Evolutionary conservation across 192 early-diverging fungal genomes (phyloP), one percentile per base, ranked within the genome.

Genomic region (Mortierella alpina): DNA sequence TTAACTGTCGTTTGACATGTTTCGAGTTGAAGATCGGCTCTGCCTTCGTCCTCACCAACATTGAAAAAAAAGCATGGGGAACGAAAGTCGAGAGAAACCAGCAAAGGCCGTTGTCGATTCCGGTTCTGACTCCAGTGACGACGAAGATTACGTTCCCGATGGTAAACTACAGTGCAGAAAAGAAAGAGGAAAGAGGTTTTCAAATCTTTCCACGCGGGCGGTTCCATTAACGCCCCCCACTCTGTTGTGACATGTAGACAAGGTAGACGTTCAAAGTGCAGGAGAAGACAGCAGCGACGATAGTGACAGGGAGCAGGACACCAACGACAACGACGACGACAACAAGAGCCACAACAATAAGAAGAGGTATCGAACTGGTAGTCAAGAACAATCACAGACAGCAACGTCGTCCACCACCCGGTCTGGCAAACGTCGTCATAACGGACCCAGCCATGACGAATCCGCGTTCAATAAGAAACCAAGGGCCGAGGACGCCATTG

Each of bases 141-240:
- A 80, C 39, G 77, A 80, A 23, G 77, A 80, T 53, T 80, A 80
- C 22, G 65, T 72, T 12, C 77, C 77, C 55, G 70, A 80, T 80
- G 69, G 77, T 66, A 72, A 64, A 58, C 46, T 17, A 44, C 22
- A 17, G 31, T 67, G 23, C 14, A 17, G 14, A 10, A 2, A 51
- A n/a, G n/a, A 18, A 10, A 13, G 54, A 45, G 41, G 17, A 40
- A 31, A 63, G 4, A 15, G 10, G 12, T 31, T 1, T 31, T 31
- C 31, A 31, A 31, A 31, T 31, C 31, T 31, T 31, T 31, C 31
- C 31, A 31, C 3, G 31, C 31, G 22, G 6, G 55, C 14, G 15
- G n/a, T 15, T 57, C 41, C 12, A 14, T 59, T 59, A 40, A 23
- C 11, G 41, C 15, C 41, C 8, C 51, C 10, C 42, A 11, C 12